Evolutionary conservation across 768 basidiomycete genomes (phyloP), one percentile per base, ranked within the genome.

Genomic region (Xerocomus brunneocitrinus): DNA sequence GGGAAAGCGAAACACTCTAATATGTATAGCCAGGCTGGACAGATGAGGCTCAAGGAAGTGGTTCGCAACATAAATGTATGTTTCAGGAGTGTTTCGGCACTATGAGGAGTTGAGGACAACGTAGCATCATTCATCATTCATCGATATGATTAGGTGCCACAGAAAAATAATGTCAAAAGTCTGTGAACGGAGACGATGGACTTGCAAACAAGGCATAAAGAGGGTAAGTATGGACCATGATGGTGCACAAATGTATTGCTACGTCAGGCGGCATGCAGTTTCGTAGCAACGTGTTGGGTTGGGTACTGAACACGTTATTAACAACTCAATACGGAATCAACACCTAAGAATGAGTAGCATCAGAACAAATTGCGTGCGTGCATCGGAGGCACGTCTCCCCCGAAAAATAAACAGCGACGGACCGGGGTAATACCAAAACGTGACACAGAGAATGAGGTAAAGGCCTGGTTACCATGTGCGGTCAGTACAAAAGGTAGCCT

Each of bases 371-470:
- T 25, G n/a, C 24, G 12, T 24, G 25, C 14, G 31, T 5, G n/a
- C 27, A n/a, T 12, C 6, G 4, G 39, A 47, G 31, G 12, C 27
- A 25, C 19, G 24, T 10, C 7, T 31, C 13, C 35, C 19, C 13
- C 9, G 8, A 30, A 14, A 36, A 27, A 25, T 9, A 8, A 39
- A 44, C 4, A 5, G 25, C 8, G 2, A 63, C 72, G 14, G 57
- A 74, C 76, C 75, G 4, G 77, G 78, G 52, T 80, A 80, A 58
- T 72, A 79, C 79, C 79, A 79, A 62, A 79, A 80, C 5, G 73
- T 70, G 34, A 81, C 76, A 25, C 75, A 78, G 53, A 84, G 73
- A 54, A 84, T 81, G 41, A 81, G 62, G 64, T 82, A 84, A 16
- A 82, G 69, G 54, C 77, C 77, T 79, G 35, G 4, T 35, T 34